phyloP scores from a whole-genome alignment of 2,329 filamentous ascomycete genomes.

The Paraphaeosphaeria minitans region DNA sequence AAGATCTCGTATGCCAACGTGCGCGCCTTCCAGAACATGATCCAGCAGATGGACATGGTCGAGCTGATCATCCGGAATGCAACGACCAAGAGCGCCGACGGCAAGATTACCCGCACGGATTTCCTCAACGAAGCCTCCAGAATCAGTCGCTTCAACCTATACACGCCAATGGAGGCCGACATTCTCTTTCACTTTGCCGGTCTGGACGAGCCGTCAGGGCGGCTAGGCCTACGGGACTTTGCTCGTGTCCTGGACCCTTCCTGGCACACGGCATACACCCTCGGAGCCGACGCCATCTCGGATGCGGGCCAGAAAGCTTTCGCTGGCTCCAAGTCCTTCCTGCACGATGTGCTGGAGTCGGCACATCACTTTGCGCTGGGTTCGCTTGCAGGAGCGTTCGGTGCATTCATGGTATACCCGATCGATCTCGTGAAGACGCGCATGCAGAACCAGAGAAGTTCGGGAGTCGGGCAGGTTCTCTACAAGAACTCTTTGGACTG shows the following conservation, averaged over 20 bases:
- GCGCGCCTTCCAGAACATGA: conserved; percentile 96
- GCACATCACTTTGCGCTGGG: conserved; percentile 90
- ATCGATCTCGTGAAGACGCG: conserved; percentile 98
- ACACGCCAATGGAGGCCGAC: conserved; percentile 98
- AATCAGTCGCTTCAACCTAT: conserved; percentile 90
- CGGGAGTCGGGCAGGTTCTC: conserved; percentile 78
- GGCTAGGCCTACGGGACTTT: conserved; percentile 82
- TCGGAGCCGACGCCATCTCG: conserved; percentile 56
- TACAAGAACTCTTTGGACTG: conserved; percentile 99
- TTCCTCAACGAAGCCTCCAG: conserved; percentile 93
- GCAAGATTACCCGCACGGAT: conserved; percentile 91
- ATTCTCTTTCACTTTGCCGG: conserved; percentile 98
- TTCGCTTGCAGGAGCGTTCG: conserved; percentile 90
- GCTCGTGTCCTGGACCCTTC: conserved; percentile 93
- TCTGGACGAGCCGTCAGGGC: conserved; percentile 84
- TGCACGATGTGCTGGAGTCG: conserved; percentile 74
- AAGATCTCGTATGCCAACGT: conserved; percentile 99
- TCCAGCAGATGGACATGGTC: conserved; percentile 96
- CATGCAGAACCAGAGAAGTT: conserved; percentile 91
- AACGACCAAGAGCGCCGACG: conserved; percentile 79
- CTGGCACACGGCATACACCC: conserved; percentile 72
- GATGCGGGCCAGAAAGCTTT: conserved; percentile 59
- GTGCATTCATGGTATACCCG: conserved; percentile 99
- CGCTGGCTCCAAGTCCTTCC: conserved; percentile 60
- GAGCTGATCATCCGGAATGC: conserved; percentile 92